These are phyloP conservation scores for Gynostemma pentaphyllum DNA, from an alignment of 306 rosid species.

Conservation along the genomic window DNA sequence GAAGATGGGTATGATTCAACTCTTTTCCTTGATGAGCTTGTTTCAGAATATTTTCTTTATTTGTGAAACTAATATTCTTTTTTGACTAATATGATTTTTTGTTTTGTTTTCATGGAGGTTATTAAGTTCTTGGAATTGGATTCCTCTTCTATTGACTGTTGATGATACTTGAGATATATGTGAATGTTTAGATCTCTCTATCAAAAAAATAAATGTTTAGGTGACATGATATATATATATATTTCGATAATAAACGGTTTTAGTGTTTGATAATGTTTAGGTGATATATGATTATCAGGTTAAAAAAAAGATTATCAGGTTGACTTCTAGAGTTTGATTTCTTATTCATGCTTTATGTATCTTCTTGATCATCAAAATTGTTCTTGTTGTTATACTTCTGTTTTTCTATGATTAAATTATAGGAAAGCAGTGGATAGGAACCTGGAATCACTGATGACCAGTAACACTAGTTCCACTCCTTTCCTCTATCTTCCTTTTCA, in stretches of 20 bases:
- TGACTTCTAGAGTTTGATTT: background rate
- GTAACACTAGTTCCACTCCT: background rate
- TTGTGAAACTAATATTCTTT: background rate
- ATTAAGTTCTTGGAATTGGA: background rate
- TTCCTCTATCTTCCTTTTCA: background rate
- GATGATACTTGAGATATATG: background rate
- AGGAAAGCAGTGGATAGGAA: background rate
- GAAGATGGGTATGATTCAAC: conserved; percentile 47
- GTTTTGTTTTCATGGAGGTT: background rate
- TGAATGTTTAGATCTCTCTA: background rate
- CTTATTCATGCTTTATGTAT: background rate
- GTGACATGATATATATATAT: too few species aligned
- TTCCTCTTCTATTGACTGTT: background rate
- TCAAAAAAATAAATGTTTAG: too few species aligned
- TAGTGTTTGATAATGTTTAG: too few species aligned
- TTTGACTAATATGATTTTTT: background rate
- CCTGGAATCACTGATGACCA: background rate
- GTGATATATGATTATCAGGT: background rate
- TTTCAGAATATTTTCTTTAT: background rate
- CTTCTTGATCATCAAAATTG: background rate
- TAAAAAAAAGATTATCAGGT: background rate
- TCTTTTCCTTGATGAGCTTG: background rate
- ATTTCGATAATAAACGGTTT: too few species aligned
- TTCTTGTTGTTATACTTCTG: background rate
- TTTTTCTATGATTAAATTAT: background rate